A percentile compares a stretch with the other conserved stretches of the same genome.
Conservation (phyloP, 2,329 filamentous ascomycete species). For the Cercospora beticola region DNA sequence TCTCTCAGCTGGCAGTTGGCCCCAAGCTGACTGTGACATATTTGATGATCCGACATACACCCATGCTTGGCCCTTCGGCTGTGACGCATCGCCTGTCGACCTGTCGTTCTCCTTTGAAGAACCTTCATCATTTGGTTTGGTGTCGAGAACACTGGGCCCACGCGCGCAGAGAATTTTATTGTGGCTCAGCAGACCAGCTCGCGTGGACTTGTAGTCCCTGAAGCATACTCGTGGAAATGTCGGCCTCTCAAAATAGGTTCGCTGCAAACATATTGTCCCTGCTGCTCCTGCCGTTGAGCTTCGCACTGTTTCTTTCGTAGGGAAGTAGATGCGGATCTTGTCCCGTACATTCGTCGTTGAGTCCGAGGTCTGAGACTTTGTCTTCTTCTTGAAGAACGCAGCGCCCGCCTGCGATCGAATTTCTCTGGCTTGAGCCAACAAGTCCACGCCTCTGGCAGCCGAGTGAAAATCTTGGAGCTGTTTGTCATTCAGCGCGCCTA, state of each 20-base stretch:
- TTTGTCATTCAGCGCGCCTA: slow-evolving; percentile 71
- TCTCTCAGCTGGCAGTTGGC: slow-evolving; percentile 70
- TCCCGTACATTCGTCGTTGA: slow-evolving; percentile 43
- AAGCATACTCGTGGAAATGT: slow-evolving; percentile 72
- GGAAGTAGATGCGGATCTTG: slow-evolving; percentile 75
- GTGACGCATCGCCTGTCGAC: slow-evolving; percentile 33
- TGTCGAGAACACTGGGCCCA: slow-evolving; percentile 30
- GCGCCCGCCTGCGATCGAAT: slow-evolving; percentile 25
- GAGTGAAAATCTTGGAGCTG: slow-evolving; percentile 63
- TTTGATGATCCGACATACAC: slow-evolving; percentile 90
- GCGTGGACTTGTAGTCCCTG: slow-evolving; percentile 71
- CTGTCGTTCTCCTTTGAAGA: neutral
- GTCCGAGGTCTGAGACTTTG: neutral
- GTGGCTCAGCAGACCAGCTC: slow-evolving; percentile 77
- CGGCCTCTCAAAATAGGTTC: slow-evolving; percentile 66
- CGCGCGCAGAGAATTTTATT: slow-evolving; percentile 61
- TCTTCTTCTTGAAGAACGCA: slow-evolving; percentile 29
- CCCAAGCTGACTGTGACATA: slow-evolving; percentile 92
- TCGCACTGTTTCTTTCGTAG: slow-evolving; percentile 62
- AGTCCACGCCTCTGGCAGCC: slow-evolving; percentile 53
- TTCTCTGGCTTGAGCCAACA: slow-evolving; percentile 26
- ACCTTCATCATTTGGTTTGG: neutral
- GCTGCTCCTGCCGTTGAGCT: slow-evolving; percentile 50
- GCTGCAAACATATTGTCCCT: slow-evolving; percentile 79
- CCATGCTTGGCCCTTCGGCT: slow-evolving; percentile 55